A percentile compares a stretch with the other conserved stretches of the same genome.
phyloP scores from a whole-genome alignment of 768 basidiomycete species.

The Calocybe cyanea region DNA sequence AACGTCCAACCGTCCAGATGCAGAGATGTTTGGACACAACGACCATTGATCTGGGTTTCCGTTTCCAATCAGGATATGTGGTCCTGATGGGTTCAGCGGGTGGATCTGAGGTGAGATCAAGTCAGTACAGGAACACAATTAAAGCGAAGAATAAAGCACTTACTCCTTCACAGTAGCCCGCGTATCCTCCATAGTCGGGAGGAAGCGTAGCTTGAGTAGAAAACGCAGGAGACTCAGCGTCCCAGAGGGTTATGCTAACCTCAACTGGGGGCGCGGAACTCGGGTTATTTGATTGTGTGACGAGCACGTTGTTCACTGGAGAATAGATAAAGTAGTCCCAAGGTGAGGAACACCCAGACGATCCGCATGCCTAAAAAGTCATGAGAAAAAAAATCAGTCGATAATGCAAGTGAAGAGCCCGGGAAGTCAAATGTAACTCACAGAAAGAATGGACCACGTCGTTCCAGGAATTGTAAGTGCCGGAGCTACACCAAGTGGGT shows the following conservation, averaged over 20 bases:
- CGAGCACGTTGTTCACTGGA: not conserved
- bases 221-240: not conserved
- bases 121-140: not conserved
- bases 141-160: not conserved
- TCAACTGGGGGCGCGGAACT: not conserved
- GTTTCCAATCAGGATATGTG: not conserved
- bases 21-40: constrained; percentile 5
- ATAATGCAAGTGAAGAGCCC: too few species aligned
- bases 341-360: not conserved
- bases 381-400: too few species aligned
- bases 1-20: constrained; percentile 7
- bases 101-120: not conserved
- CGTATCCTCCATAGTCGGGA: constrained; percentile 3
- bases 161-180: not conserved
- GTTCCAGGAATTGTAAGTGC: not conserved
- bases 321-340: not conserved
- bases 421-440: not conserved
- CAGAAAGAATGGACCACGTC: not conserved
- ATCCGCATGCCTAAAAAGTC: not conserved
- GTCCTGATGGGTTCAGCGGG: not conserved
- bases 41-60: constrained; percentile 2
- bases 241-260: not conserved
- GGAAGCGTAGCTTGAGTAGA: not conserved
- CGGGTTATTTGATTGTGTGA: not conserved
- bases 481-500: not conserved